A percentile compares a stretch with the other conserved stretches of the same genome.
phyloP scores from a whole-genome alignment of 2,329 filamentous ascomycete genomes.

The Claviceps sp. region DNA sequence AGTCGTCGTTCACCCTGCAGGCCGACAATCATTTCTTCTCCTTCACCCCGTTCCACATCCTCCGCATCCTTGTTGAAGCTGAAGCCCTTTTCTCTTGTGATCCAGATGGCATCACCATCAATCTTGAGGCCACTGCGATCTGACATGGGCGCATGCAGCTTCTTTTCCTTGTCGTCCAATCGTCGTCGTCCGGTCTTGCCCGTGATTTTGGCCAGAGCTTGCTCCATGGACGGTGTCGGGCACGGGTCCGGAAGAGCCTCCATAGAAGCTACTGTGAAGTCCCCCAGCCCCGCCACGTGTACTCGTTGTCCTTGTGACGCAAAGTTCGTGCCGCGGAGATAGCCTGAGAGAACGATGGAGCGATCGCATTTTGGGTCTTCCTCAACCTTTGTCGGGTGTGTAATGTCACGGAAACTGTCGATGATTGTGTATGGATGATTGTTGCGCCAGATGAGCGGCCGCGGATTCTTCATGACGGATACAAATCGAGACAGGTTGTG shows the following conservation, averaged over 20 bases:
- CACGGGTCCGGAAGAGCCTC: slow-evolving; percentile 89
- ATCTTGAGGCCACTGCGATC: slow-evolving; percentile 93
- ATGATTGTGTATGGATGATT: slow-evolving; percentile 88
- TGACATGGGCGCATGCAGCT: slow-evolving; percentile 94
- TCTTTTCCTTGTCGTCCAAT: slow-evolving; percentile 91
- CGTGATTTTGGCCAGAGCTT: slow-evolving; percentile 68
- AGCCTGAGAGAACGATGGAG: slow-evolving; percentile 82
- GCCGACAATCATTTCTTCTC: slow-evolving; percentile 86
- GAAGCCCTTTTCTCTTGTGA: slow-evolving; percentile 54
- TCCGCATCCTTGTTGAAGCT: slow-evolving; percentile 60
- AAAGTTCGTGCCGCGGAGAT: slow-evolving; percentile 90
- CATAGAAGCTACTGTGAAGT: slow-evolving; percentile 70
- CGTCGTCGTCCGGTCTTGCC: slow-evolving; percentile 71
- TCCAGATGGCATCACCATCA: slow-evolving; percentile 95
- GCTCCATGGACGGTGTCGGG: slow-evolving; percentile 82
- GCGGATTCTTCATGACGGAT: slow-evolving; percentile 97
- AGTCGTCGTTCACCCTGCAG: slow-evolving; percentile 72
- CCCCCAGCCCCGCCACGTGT: slow-evolving; percentile 84
- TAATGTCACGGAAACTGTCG: slow-evolving; percentile 91
- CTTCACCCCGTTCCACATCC: slow-evolving; percentile 68
- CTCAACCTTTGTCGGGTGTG: slow-evolving; percentile 83
- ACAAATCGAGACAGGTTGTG: slow-evolving; percentile 92
- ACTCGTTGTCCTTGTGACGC: slow-evolving; percentile 72
- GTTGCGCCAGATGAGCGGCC: slow-evolving; percentile 93
- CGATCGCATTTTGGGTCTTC: slow-evolving; percentile 81